Evolutionary conservation across 257 asterid genomes (phyloP).

Genomic region (Przewalskia tangutica): DNA sequence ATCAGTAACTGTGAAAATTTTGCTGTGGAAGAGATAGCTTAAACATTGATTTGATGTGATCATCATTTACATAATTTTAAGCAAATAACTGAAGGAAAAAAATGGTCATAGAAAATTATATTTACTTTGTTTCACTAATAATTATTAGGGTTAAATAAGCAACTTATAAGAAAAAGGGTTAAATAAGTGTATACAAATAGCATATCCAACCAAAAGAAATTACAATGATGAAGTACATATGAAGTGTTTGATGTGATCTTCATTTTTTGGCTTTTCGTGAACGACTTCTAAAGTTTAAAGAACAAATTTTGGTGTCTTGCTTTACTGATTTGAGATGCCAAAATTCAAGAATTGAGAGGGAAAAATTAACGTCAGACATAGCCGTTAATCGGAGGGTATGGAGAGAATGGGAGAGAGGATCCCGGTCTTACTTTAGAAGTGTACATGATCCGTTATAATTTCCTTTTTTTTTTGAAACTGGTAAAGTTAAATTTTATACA

Average conservation of each 20-base stretch:
- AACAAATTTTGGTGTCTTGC: background rate
- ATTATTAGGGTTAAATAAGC: background rate
- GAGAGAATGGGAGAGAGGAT: background rate
- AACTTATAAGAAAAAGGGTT: background rate
- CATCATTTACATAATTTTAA: background rate
- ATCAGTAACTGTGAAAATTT: background rate
- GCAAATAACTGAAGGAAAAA: background rate
- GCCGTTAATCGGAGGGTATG: background rate
- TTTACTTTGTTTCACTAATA: background rate
- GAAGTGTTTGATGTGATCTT: background rate
- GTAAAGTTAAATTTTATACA: background rate
- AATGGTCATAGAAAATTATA: background rate
- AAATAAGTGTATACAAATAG: background rate
- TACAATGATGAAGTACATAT: background rate
- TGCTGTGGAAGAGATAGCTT: background rate
- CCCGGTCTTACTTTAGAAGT: background rate
- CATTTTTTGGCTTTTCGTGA: background rate
- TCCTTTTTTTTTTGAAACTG: background rate
- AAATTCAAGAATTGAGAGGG: background rate
- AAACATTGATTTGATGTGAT: background rate
- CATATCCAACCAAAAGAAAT: background rate
- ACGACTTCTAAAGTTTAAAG: background rate
- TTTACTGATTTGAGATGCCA: background rate
- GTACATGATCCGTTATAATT: background rate
- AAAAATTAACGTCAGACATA: background rate